Evolutionary conservation across 2,329 filamentous ascomycete species (phyloP), one percentile per base, ranked within the genome.

Genomic region (Xylaria sp.): DNA sequence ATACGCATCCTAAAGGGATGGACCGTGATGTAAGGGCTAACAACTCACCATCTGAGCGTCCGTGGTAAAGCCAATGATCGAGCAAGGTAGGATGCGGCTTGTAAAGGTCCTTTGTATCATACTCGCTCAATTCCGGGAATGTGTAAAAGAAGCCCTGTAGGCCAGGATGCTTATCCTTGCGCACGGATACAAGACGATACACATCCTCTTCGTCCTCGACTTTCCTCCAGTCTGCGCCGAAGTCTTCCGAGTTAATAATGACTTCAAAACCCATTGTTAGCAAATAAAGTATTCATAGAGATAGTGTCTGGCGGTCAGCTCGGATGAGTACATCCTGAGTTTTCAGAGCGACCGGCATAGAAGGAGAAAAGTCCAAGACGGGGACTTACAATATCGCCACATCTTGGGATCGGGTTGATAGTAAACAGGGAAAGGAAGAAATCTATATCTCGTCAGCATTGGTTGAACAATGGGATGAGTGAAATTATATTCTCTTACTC

Each of bases 81-180:
- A 73, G 72, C 2, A 75, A 54, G 0, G 73, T 75, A 0, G 79
- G 78, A 51, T 81, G 78, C 10, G 67, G 71, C 35, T 67, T 73
- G 67, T 76, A 82, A 15, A 84, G 64, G 54, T 84, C 82, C 38
- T 77, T 78, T 6, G 78, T 81, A 7, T 75, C 71, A 66, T 74
- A 82, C 63, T 81, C 77, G 3, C 76, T 55, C 1, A 73, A 43
- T 8, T 72, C 68, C 1, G 71, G 71, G 41, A 72, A 72, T 1
- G 71, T 73, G 40, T 73, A 72, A 47, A 73, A 73, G 58, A 71
- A 61, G 2, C 69, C 68, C 25, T 72, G 71, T 2, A 68, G 56
- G 1, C 74, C 74, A 0, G 77, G 76, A 5, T 79, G 67, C 29
- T 72, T 66, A 25, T 72, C 68, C 51, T 77, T 75, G 37, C 78